A percentile compares a stretch with the other conserved stretches of the same genome.
phyloP scores from a whole-genome alignment of 73 alveolate species.

The Paramecium biaurelia region DNA sequence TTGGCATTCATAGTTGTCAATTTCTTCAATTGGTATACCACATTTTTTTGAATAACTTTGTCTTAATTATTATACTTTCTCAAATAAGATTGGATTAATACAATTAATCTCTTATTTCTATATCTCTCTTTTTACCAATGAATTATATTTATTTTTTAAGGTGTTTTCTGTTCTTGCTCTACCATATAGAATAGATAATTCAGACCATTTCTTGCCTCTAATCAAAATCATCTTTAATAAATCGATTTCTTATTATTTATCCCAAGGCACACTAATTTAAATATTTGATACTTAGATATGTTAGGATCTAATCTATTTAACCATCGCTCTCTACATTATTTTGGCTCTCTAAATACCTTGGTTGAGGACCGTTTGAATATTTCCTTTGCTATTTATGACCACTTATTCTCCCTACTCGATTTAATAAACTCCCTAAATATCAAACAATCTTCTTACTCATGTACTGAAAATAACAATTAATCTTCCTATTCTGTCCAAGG shows the following conservation, averaged over 20 bases:
- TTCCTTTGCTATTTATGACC: constrained; percentile 36
- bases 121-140: constrained; percentile 17
- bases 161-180: constrained; percentile 14
- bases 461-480: background rate
- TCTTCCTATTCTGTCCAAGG: constrained; percentile 51
- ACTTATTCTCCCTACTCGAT: constrained; percentile 14
- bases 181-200: constrained; percentile 4
- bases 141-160: constrained; percentile 37
- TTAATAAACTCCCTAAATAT: background rate
- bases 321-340: constrained; percentile 48
- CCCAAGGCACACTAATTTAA: constrained; percentile 41
- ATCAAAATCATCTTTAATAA: background rate
- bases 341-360: constrained; percentile 22
- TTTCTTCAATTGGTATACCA: constrained; percentile 43
- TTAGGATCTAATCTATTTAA: constrained; percentile 31
- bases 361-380: background rate
- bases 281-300: background rate
- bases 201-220: constrained; percentile 53
- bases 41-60: background rate
- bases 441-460: background rate
- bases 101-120: constrained; percentile 17
- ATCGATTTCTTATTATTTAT: constrained; percentile 21
- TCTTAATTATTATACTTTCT: background rate
- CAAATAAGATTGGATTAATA: constrained; percentile 15
- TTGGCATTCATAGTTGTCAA: constrained; percentile 46